A percentile compares a stretch with the other conserved stretches of the same genome.
phyloP scores from a whole-genome alignment of 257 asterid species.

The Thymus mandschuricus region DNA sequence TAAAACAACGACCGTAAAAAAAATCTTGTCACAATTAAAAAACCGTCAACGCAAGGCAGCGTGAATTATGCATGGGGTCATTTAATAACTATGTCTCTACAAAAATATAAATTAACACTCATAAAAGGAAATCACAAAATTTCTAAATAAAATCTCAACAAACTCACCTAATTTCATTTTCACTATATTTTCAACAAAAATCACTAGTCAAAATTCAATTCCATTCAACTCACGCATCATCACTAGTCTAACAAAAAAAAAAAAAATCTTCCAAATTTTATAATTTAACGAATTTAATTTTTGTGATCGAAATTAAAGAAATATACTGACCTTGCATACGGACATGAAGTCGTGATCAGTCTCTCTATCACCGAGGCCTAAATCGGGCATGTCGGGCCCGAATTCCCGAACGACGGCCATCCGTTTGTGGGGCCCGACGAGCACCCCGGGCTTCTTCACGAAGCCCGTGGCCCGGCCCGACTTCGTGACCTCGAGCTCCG shows the following conservation, averaged over 20 bases:
- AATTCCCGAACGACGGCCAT: constrained; percentile 62
- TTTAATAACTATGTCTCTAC: constrained; percentile 16
- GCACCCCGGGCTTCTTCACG: constrained; percentile 75
- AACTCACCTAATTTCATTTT: constrained; percentile 17
- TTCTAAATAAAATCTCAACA: constrained; percentile 22
- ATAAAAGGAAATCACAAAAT: neutral
- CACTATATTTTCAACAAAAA: neutral
- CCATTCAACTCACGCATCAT: neutral
- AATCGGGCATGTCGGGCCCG: constrained; percentile 64
- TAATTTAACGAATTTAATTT: neutral
- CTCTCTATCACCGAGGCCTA: constrained; percentile 86
- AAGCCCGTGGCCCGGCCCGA: constrained; percentile 87
- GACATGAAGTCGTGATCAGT: constrained; percentile 86
- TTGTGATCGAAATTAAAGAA: constrained; percentile 6
- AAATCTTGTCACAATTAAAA: neutral
- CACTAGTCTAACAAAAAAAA: neutral
- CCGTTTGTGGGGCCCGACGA: constrained; percentile 64
- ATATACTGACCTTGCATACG: constrained; percentile 70
- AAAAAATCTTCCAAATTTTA: neutral
- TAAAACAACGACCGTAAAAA: neutral
- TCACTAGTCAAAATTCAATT: neutral
- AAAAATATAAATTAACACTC: neutral
- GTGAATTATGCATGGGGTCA: constrained; percentile 38
- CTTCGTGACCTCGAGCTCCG: constrained; percentile 65
- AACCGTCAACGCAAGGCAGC: constrained; percentile 16